A percentile compares a stretch with the other conserved stretches of the same genome.
These are phyloP conservation scores for Xylaria bambusicola DNA, from an alignment of 495 filamentous ascomycete genomes.

Conservation along the genomic window DNA sequence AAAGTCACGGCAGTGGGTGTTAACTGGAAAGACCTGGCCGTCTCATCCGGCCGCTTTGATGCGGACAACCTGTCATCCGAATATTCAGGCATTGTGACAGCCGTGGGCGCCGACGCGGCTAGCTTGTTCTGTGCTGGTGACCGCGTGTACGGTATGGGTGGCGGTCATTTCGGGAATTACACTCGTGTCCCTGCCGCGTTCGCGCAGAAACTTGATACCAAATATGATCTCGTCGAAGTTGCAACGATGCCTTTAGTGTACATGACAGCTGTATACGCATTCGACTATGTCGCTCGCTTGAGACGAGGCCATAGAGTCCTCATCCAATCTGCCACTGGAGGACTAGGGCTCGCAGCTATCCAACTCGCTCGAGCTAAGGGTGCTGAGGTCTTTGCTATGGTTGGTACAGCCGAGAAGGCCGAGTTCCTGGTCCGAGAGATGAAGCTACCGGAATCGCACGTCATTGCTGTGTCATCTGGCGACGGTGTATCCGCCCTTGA, in stretches of 20 bases:
- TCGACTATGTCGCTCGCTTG: conserved; percentile 28
- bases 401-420: conserved; percentile 43
- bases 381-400: conserved; percentile 44
- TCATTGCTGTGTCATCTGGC: not conserved
- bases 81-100: conserved; percentile 30
- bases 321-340: conserved; percentile 58
- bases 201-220: conserved; percentile 33
- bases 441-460: not conserved
- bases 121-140: conserved; percentile 38
- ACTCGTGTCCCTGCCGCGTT: conserved; percentile 22
- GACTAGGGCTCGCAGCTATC: conserved; percentile 59
- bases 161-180: conserved; percentile 33
- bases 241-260: conserved; percentile 32
- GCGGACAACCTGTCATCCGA: conserved; percentile 37
- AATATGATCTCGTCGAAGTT: conserved; percentile 43
- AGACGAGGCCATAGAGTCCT: conserved; percentile 53
- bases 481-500: not conserved
- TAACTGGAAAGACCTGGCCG: conserved; percentile 36
- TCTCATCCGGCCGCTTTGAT: conserved; percentile 23
- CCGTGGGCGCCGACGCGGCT: conserved; percentile 36
- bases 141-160: conserved; percentile 33
- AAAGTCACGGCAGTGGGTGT: conserved; percentile 36
- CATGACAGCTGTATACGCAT: conserved; percentile 49
- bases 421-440: not conserved
- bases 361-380: conserved; percentile 50